Base-by-base conservation (phyloP, 176 grass and related monocot genomes). In the Aegilops umbellulata region DNA sequence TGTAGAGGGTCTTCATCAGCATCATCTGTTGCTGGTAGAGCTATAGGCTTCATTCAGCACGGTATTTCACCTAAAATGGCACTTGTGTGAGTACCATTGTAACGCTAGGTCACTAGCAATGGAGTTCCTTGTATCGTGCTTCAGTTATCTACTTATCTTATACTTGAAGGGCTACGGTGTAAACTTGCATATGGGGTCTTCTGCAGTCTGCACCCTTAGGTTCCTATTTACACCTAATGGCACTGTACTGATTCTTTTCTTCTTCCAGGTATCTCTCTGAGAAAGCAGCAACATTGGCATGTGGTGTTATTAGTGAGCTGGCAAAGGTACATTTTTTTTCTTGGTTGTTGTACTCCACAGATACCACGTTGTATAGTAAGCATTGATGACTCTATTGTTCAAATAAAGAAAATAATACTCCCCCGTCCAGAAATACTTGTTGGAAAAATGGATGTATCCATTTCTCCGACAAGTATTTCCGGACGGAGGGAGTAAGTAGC, bases 241-340 rank as follows among this genome's bases (percentile, higher is more conserved):
- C 8, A 25, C 16, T 66, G 7, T 80, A 72, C 32, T 83, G 73
- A 86, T 82, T 92, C 17, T 47, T 84, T 84, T 60, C 31, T 87
- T 77, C 31, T 84, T 89, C 68, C 81, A 96, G 97, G 80, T 94
- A 93, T 88, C 91, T 99, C 82, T 91, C 92, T 80, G 90, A 99
- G 75, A 99, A 99, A 86, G 88, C 86, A 65, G 86, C 90, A 30
- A 87, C 90, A 85, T 78, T 96, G 24, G 97, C 94, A 53, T 88
- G 80, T 77, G 79, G 88, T 80, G 72, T 96, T 69, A 91, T 99
- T 69, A 83, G 67, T 82, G 97, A 96, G 87, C 83, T 99, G 35
- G 88, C 82, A 27, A 92, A 91, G 88, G 97, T 87, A 22, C 49
- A 35, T 53, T 69, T 80, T 79, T 78, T 71, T 9, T 79, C 38